Conservation (phyloP, 1,284 basidiomycete genomes). For the Veloboletus limbatus region DNA sequence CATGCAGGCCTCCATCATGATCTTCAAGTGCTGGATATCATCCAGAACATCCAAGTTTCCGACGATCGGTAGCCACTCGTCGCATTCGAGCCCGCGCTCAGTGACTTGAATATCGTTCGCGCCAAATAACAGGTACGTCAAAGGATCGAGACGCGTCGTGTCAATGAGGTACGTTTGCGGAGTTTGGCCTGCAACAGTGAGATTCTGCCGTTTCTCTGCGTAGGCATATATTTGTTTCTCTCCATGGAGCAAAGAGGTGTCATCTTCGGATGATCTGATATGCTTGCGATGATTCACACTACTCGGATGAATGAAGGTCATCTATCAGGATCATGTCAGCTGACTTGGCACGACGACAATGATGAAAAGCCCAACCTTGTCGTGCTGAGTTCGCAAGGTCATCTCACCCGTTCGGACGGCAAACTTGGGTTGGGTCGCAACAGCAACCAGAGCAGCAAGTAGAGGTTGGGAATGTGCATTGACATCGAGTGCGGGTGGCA, state of each 20-base stretch:
- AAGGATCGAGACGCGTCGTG: conserved; percentile 85
- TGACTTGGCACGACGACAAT: conserved; percentile 4
- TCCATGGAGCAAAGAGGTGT: conserved; percentile 35
- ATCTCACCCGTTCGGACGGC: conserved; percentile 79
- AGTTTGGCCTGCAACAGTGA: conserved; percentile 47
- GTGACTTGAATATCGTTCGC: conserved; percentile 74
- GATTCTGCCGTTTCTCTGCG: conserved; percentile 81
- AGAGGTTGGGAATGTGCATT: conserved; percentile 79
- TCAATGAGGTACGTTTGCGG: conserved; percentile 73
- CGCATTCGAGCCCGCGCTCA: conserved; percentile 76
- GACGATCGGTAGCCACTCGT: conserved; percentile 87
- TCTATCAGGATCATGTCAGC: conserved; percentile 39
- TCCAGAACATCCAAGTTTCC: conserved; percentile 80
- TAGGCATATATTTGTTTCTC: conserved; percentile 86
- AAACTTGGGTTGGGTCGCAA: conserved; percentile 92
- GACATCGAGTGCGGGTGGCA: conserved; percentile 71
- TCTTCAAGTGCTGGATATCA: conserved; percentile 82
- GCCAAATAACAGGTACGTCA: conserved; percentile 93
- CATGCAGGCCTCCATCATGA: conserved; percentile 82
- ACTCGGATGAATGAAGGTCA: conserved; percentile 77
- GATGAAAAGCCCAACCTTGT: conserved; percentile 63
- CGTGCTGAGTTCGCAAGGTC: conserved; percentile 75
- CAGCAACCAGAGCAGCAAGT: conserved; percentile 83
- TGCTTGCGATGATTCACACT: conserved; percentile 84
- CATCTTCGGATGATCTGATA: conserved; percentile 42